Evolutionary conservation across 257 asterid species (phyloP), one percentile per base, ranked within the genome.

Genomic region (Salvia hispanica): DNA sequence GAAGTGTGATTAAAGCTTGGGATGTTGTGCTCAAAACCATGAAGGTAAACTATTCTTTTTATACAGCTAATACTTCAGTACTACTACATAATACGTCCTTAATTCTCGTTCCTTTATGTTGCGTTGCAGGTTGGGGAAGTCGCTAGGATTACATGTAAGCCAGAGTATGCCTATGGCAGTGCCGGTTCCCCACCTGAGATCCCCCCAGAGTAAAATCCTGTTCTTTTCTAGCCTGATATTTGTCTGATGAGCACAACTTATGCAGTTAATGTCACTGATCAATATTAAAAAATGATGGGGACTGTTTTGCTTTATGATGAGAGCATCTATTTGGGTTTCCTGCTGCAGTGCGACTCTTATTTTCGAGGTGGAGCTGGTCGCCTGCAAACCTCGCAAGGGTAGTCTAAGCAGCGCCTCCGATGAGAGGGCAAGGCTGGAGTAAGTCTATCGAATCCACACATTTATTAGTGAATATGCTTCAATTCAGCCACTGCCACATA

Each of bases 171-270:
- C 50, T 93, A 93, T 72, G 99, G 97, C 62, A 87, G 88, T 62
- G 85, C 88, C 0, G 97, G 99, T 57, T 93, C 99, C 75, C 99
- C 97, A 40, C 99, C 99, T 25, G 99, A 93, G 73, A 76, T 93
- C 6, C 97, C 99, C 44, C 88, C 97, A 0, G 93, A 88, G 99
- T 93, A 88, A 73, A 5, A 33, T 62, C 39, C 10, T 59, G 15
- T 36, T 36, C 57, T 51, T 31, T 47, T 72, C 40, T 37, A 59
- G 21, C 43, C 34, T 71, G 54, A 59, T 36, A 52, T 12, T 16
- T 54, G 58, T 45, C 61, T 2, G 42, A 5, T 31, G 58, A 53
- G 50, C 16, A 70, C 9, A 69, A 33, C 47, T 67, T 56, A 9
- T 63, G 58, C 37, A 56, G 39, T 62, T 33, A 15, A 48, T 7